Base-by-base conservation (phyloP, 2,329 filamentous ascomycete species). In the Penicillium crustosum region DNA sequence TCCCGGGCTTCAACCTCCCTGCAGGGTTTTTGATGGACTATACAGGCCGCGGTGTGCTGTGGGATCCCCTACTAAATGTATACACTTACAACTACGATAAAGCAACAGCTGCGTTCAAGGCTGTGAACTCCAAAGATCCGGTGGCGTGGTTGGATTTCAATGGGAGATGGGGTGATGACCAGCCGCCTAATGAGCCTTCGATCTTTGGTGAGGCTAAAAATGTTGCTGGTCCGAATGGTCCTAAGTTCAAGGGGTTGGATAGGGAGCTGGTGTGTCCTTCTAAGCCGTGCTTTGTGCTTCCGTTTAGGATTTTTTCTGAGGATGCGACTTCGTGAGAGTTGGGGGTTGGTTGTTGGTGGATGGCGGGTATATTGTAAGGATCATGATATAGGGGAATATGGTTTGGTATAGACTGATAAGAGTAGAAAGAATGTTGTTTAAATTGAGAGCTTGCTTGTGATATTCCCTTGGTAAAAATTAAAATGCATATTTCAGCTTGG, bases 91-190 rank as follows among this genome's bases (percentile, higher is more conserved):
- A 70, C 15, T 88, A 81, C 67, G 73, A 83, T 51, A 64, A 71
- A 33, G 59, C 58, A 0, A 76, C 66, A 0, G 70, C 70, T 12
- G 70, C 57, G 0, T 86, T 86, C 61, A 72, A 75, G 4, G 67
- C 83, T 2, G 83, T 82, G 53, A 77, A 79, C 47, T 50, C 64
- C 9, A 62, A 62, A 7, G 76, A 73, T 45, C 85, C 86, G 0
- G 74, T 82, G 2, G 78, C 76, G 15, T 88, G 81, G 75, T 75
- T 89, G 59, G 67, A 79, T 39, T 89, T 81, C 67, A 73, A 73
- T 27, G 87, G 86, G 0, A 72, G 74, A 33, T 89, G 86, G 86
- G 87, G 86, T 2, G 86, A 89, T 64, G 70, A 83, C 59, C 78
- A 83, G 64, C 84, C 86, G 55, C 79, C 81, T 0, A 73, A 77